A percentile compares a stretch with the other conserved stretches of the same genome.
These are phyloP conservation scores for Paramecium biaurelia DNA, from an alignment of 73 alveolate species.

Conservation along the genomic window DNA sequence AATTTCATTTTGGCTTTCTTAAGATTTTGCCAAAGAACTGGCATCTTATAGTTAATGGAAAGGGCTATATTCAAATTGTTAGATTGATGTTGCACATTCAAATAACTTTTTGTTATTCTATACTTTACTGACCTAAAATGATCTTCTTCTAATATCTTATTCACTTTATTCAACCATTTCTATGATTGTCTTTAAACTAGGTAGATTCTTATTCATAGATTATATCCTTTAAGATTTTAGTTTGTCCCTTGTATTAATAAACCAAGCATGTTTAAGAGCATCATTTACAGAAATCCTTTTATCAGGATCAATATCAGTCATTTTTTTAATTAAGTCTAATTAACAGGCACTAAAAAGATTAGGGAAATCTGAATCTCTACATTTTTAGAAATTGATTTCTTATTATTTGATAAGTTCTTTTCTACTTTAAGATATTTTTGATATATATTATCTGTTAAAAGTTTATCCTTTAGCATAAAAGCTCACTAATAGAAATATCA, in stretches of 20 bases:
- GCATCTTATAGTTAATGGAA: neutral
- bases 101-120: neutral
- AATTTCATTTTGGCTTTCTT: neutral
- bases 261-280: constrained; percentile 39
- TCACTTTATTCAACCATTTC: constrained; percentile 32
- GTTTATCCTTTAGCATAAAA: neutral
- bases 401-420: neutral
- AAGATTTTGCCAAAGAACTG: neutral
- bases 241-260: neutral
- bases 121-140: neutral
- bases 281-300: neutral
- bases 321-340: neutral
- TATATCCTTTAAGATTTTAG: neutral
- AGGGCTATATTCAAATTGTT: neutral
- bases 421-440: neutral
- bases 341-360: neutral
- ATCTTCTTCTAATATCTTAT: neutral
- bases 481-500: neutral
- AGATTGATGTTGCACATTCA: neutral
- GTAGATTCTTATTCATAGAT: neutral
- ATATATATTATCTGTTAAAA: neutral
- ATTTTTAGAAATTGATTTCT: neutral
- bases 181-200: constrained; percentile 2
- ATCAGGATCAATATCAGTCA: neutral
- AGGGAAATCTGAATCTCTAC: neutral